A percentile compares a stretch with the other conserved stretches of the same genome.
phyloP scores from a whole-genome alignment of 371 early-diverging fungal genomes.

The Mucor plumbeus region DNA sequence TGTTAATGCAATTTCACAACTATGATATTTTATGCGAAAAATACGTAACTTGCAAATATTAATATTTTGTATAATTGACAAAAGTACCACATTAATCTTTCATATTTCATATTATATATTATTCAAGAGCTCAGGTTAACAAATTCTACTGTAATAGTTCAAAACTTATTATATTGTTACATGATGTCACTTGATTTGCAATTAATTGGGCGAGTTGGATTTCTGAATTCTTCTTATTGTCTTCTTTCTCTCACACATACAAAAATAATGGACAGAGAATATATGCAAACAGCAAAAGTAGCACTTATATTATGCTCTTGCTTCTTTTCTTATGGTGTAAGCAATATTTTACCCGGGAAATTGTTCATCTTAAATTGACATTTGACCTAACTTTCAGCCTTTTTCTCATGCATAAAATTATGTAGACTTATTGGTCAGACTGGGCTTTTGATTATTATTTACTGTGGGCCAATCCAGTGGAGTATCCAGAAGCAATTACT shows the following conservation, averaged over 20 bases:
- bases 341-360: background rate
- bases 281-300: slow-evolving; percentile 44
- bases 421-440: slow-evolving; percentile 53
- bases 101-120: no score
- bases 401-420: background rate
- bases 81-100: no score
- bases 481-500: slow-evolving; percentile 41
- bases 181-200: slow-evolving; percentile 1
- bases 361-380: background rate
- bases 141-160: background rate
- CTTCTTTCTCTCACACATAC: background rate
- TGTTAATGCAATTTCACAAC: no score
- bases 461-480: slow-evolving; percentile 44
- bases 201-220: slow-evolving; percentile 5
- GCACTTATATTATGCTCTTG: slow-evolving; percentile 51
- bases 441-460: slow-evolving; percentile 55
- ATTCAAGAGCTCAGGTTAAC: no score
- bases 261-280: slow-evolving; percentile 28
- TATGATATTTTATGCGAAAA: no score
- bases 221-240: background rate
- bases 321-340: slow-evolving; percentile 56
- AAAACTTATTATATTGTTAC: background rate
- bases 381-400: background rate
- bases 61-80: no score
- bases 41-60: no score